Evolutionary conservation across 2,329 filamentous ascomycete species (phyloP), one percentile per base, ranked within the genome.

Genomic region (Trichoderma arundinaceum): DNA sequence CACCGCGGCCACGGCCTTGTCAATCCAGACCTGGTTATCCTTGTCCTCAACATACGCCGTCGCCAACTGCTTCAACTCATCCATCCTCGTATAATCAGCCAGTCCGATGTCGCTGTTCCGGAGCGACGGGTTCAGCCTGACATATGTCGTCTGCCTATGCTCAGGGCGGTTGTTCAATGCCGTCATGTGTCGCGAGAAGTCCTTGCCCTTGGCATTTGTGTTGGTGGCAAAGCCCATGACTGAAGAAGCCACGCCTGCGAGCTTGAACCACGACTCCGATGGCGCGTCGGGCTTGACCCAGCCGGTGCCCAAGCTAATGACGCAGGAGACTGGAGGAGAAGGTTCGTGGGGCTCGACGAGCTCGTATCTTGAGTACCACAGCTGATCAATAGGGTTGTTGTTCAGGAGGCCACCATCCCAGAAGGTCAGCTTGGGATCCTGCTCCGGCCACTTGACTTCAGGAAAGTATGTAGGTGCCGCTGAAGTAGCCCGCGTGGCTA

Each of bases 121-220:
- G 7, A 62, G 28, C n/a, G 38, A 44, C 38, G 59, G 59, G 10
- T 62, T 62, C 12, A 62, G 10, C 13, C 59, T 19, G 5, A 62
- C 48, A 7, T 62, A 62, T 52, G 22, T 3, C 15, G 59, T 62
- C 38, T 62, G 7, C 4, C 48, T 38, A 9, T 62, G 59, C 15
- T 62, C 59, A 2, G 59, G 19, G 1, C 59, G 48, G 33, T 44
- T 53, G 15, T 62, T 62, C 10, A 62, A n/a, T 7, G 48, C 19
- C 28, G 59, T 53, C 59, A 62, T 62, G 59, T 62, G 59, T 22
- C 59, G 38, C 32, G 59, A 62, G 17, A 62, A 62, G 22, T 62
- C 59, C 38, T 62, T 62, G 38, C 59, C 59, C 59, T 62, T 62
- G 17, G 59, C 59, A 32, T 62, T 62, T 33, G 59, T 62, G n/a